Conservation (phyloP, 2,329 filamentous ascomycete genomes). For the Alternaria brassicae region DNA sequence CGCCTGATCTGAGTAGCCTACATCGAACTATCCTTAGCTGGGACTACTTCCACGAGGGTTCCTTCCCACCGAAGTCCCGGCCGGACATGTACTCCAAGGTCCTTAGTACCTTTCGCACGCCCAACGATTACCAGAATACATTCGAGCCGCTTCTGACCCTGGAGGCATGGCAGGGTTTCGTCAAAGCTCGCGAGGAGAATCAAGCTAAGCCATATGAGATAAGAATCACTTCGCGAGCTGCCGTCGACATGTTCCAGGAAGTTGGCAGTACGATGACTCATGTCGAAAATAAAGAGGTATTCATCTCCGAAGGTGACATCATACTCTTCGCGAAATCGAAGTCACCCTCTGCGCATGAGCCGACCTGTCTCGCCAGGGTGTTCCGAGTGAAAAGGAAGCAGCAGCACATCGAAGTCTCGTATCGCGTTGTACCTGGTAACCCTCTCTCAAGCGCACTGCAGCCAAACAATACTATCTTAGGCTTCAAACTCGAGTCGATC, state of each 20-base stretch:
- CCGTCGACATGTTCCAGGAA: conserved; percentile 91
- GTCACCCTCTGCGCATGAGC: conserved; percentile 71
- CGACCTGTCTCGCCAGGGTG: conserved; percentile 87
- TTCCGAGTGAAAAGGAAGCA: conserved; percentile 82
- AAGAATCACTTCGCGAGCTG: conserved; percentile 85
- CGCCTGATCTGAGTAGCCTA: conserved; percentile 83
- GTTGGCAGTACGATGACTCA: conserved; percentile 83
- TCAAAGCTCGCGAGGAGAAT: conserved; percentile 86
- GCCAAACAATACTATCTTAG: conserved; percentile 73
- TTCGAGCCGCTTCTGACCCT: conserved; percentile 90
- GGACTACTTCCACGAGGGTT: conserved; percentile 92
- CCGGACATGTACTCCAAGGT: conserved; percentile 77
- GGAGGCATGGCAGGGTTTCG: conserved; percentile 95
- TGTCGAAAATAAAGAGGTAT: conserved; percentile 72
- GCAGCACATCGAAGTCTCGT: conserved; percentile 81
- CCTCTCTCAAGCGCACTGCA: conserved; percentile 70
- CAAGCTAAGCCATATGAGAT: conserved; percentile 82
- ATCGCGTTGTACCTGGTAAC: conserved; percentile 74
- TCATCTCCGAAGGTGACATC: conserved; percentile 84
- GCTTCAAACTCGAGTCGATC: conserved; percentile 87
- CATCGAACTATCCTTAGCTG: conserved; percentile 88
- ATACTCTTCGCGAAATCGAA: conserved; percentile 79
- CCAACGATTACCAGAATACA: conserved; percentile 81
- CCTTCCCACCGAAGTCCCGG: conserved; percentile 77
- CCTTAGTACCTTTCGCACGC: conserved; percentile 76